Conservation (phyloP, 805 yeast species). For the Wickerhamomyces xylosicus region DNA sequence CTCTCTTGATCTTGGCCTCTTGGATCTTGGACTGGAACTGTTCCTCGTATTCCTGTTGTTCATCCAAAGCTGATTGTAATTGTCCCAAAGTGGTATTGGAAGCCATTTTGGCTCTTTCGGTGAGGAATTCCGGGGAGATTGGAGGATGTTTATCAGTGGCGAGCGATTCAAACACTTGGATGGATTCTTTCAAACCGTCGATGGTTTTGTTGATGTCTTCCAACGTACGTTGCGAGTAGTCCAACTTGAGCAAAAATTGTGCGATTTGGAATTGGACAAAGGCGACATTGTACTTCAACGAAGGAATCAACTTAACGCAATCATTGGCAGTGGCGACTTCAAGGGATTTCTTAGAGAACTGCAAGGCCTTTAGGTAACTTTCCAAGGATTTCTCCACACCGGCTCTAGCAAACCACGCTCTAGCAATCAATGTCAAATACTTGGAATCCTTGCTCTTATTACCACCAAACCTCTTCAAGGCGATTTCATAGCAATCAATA, state of each 20-base stretch:
- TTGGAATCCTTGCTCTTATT: constrained; percentile 55
- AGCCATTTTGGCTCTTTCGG: constrained; percentile 82
- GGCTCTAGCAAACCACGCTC: constrained; percentile 84
- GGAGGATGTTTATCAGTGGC: constrained; percentile 60
- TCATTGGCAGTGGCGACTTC: constrained; percentile 21
- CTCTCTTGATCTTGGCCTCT: constrained; percentile 55
- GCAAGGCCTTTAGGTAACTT: constrained; percentile 52
- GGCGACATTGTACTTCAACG: constrained; percentile 70
- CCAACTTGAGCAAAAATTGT: constrained; percentile 60
- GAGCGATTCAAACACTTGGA: constrained; percentile 44
- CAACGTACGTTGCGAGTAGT: constrained; percentile 47
- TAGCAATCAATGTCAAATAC: constrained; percentile 63
- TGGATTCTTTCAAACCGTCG: constrained; percentile 51
- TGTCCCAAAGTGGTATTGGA: constrained; percentile 62
- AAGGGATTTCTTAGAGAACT: constrained; percentile 49
- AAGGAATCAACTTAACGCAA: constrained; percentile 28
- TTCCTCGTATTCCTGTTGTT: constrained; percentile 59
- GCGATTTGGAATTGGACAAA: constrained; percentile 81
- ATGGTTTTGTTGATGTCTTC: constrained; percentile 50
- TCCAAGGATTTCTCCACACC: constrained; percentile 50
- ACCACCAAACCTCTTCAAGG: constrained; percentile 47
- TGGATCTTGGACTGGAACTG: constrained; percentile 50
- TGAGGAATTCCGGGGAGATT: constrained; percentile 68
- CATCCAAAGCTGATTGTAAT: constrained; percentile 57
- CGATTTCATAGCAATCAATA: constrained; percentile 80